phyloP scores from a whole-genome alignment of 148 eudicot genomes.

The Rhododendron kiyosumense region DNA sequence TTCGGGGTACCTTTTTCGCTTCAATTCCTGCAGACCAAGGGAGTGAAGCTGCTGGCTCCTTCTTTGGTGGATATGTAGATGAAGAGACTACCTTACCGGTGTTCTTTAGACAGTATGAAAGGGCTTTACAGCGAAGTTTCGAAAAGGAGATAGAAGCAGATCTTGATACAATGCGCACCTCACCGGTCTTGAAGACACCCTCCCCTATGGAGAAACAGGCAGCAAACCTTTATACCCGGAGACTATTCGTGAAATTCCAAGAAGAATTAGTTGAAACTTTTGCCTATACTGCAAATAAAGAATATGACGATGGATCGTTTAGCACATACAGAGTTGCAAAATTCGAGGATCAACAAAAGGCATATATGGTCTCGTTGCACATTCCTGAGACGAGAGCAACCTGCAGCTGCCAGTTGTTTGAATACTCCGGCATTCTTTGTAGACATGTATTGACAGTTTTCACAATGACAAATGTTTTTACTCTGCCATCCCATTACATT shows the following conservation, averaged over 20 bases:
- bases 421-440: conserved; percentile 82
- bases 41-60: conserved; percentile 31
- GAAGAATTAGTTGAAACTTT: conserved; percentile 93
- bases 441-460: conserved; percentile 89
- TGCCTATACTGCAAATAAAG: conserved; percentile 83
- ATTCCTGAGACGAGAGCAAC: conserved; percentile 61
- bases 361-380: conserved; percentile 62
- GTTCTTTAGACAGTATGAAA: conserved; percentile 92
- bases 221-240: conserved; percentile 69
- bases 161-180: conserved; percentile 60
- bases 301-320: conserved; percentile 56
- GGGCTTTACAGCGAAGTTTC: conserved; percentile 65
- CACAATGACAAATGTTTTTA: conserved; percentile 83
- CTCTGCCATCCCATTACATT: conserved; percentile 83
- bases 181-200: conserved; percentile 72
- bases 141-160: conserved; percentile 89
- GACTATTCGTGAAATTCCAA: conserved; percentile 76
- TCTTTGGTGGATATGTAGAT: conserved; percentile 73
- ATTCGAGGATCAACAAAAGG: conserved; percentile 67
- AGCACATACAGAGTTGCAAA: conserved; percentile 82
- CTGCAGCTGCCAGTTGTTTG: conserved; percentile 92
- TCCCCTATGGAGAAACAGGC: conserved; percentile 98
- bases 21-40: conserved; percentile 51
- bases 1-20: conserved; percentile 81
- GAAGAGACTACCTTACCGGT: conserved; percentile 73